phyloP scores from a whole-genome alignment of 176 grass and related monocot species.

The Eragrostis nindensis region DNA sequence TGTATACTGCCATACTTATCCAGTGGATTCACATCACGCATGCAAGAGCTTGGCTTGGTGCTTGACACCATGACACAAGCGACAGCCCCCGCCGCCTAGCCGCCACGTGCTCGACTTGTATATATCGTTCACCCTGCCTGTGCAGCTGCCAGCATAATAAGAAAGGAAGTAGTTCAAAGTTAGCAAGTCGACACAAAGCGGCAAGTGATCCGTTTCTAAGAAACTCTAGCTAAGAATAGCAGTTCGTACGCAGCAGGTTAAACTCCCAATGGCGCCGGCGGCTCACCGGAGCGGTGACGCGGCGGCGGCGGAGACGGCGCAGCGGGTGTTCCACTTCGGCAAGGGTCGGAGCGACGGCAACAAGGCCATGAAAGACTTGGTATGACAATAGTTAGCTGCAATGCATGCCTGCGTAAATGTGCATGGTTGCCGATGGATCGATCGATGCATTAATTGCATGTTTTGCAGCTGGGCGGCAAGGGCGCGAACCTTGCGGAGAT shows the following conservation, averaged over 20 bases:
- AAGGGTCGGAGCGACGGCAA: constrained; percentile 92
- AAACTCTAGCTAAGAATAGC: background rate
- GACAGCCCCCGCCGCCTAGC: background rate
- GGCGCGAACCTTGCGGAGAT: constrained; percentile 97
- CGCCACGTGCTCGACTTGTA: background rate
- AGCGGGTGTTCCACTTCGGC: constrained; percentile 94
- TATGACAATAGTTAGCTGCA: too few relatives aligned
- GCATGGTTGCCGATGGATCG: background rate
- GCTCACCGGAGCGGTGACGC: background rate
- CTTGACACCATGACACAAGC: background rate
- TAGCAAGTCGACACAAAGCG: background rate
- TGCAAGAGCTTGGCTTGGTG: too few relatives aligned
- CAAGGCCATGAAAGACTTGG: constrained; percentile 92
- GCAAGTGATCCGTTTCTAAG: background rate
- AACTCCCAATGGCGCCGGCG: background rate
- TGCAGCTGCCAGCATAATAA: background rate
- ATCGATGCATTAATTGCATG: background rate
- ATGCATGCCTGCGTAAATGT: background rate
- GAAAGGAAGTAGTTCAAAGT: background rate
- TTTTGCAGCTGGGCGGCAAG: constrained; percentile 73
- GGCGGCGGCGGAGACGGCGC: background rate
- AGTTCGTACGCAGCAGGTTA: background rate
- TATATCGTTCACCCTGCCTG: background rate
- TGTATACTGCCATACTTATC: too few relatives aligned
- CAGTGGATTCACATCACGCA: too few relatives aligned